Base-by-base conservation (phyloP, 2,329 filamentous ascomycete species). In the Fusarium sp. region DNA sequence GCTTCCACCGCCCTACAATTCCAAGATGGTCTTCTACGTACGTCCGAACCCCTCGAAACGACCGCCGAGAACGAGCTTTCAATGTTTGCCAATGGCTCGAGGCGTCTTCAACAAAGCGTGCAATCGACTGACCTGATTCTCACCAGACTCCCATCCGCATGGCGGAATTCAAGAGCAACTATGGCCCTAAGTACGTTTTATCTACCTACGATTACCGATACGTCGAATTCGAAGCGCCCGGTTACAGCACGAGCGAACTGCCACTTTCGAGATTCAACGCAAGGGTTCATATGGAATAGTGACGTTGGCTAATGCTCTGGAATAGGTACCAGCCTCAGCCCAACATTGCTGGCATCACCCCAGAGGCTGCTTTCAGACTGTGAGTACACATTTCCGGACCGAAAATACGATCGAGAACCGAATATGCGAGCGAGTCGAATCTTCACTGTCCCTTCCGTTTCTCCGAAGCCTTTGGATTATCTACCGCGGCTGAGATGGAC, bases 151-250 rank as follows among this genome's bases (percentile, higher is more conserved):
- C 83, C 77, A 74, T 82, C 79, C 83, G 81, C 81, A 80, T 81
- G 78, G 77, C 81, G 69, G 75, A 80, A 70, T 91, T 90, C 85
- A 87, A 86, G 83, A 91, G 88, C 83, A 83, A 85, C 73, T 90
- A 89, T 80, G 89, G 88, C 79, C 90, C 90, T 57, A 91, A 90
- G 90, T 91, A 88, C 82, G 80, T 79, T 67, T 52, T 38, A 14
- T 20, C 18, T 10, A 18, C 45, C 20, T 40, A 50, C 27, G 17
- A 44, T 52, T 26, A 18, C 20, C 26, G 20, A 61, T 23, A 17
- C 18, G 10, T 37, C 67, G 15, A 69, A 41, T 57, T 20, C 40
- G 56, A 57, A 54, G 40, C 50, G 40, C 38, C 26, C 20, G 18
- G 41, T 37, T 6, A 33, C 27, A 7, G 17, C 30, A 41, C 23